A percentile compares a stretch with the other conserved stretches of the same genome.
phyloP scores from a whole-genome alignment of 257 asterid species.

The Penstemon eatonii region DNA sequence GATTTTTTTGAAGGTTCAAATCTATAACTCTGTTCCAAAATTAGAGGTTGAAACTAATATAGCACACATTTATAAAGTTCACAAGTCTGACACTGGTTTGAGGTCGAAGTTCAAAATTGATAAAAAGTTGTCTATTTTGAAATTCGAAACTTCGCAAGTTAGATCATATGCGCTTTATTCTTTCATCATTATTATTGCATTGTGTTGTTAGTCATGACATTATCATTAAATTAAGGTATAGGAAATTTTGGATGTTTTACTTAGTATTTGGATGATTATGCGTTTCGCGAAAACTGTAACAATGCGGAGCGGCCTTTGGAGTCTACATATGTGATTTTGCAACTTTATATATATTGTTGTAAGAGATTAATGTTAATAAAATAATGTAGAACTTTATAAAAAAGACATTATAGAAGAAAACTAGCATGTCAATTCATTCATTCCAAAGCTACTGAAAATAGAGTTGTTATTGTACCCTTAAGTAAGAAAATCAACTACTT shows the following conservation, averaged over 20 bases:
- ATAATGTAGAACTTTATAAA: too few relatives aligned
- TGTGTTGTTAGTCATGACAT: conserved; percentile 10
- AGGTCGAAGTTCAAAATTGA: conserved; percentile 99
- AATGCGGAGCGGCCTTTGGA: conserved; percentile 72
- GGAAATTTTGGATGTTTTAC: conserved; percentile 94
- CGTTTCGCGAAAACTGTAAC: conserved; percentile 76
- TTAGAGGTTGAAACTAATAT: too few relatives aligned
- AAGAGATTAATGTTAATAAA: too few relatives aligned
- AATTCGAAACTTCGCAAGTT: conserved; percentile 93
- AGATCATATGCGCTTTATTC: conserved; percentile 7
- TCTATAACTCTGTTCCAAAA: too few relatives aligned
- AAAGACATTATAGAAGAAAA: too few relatives aligned
- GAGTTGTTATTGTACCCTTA: too few relatives aligned
- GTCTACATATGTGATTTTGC: conserved; percentile 57
- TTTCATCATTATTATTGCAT: conserved; percentile 5
- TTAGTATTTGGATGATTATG: conserved; percentile 73
- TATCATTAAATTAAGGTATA: conserved; percentile 26
- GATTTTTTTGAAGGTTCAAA: too few relatives aligned
- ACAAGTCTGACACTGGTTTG: too few relatives aligned
- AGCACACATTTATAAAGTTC: too few relatives aligned
- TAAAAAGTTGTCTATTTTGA: conserved; percentile 85
- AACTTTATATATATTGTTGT: background rate
- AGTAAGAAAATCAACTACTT: background rate
- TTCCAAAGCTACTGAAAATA: too few relatives aligned
- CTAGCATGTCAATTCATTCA: too few relatives aligned